phyloP scores from a whole-genome alignment of 495 filamentous ascomycete genomes.

The Penicillium ochrochloron region DNA sequence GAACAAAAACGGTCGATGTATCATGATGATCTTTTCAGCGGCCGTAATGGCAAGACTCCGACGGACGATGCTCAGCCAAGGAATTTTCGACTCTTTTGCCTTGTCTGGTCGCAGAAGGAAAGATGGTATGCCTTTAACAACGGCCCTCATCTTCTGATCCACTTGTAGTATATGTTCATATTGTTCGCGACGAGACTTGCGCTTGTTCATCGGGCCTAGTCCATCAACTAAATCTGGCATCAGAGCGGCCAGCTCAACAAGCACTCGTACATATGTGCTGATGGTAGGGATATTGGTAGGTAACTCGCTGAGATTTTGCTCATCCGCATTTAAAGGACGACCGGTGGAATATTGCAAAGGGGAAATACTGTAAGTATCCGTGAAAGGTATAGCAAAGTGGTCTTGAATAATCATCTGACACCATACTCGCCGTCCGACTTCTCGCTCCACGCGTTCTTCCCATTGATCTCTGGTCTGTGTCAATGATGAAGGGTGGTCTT shows the following conservation, averaged over 20 bases:
- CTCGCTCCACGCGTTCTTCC: slow-evolving; percentile 37
- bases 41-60: slow-evolving; percentile 47
- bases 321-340: slow-evolving; percentile 44
- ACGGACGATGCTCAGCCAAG: slow-evolving; percentile 46
- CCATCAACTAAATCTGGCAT: slow-evolving; percentile 50
- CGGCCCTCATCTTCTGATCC: slow-evolving; percentile 47
- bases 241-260: slow-evolving; percentile 44
- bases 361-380: slow-evolving; percentile 51
- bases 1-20: slow-evolving; percentile 52
- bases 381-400: slow-evolving; percentile 54
- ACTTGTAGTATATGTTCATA: slow-evolving; percentile 50
- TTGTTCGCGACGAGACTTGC: slow-evolving; percentile 36
- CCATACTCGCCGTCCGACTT: slow-evolving; percentile 51
- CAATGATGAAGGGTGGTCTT: slow-evolving; percentile 22
- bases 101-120: slow-evolving; percentile 36
- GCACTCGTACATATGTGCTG: slow-evolving; percentile 44
- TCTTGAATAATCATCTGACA: slow-evolving; percentile 52
- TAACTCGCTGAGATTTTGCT: slow-evolving; percentile 42
- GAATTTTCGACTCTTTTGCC: slow-evolving; percentile 39
- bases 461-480: slow-evolving; percentile 34
- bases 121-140: slow-evolving; percentile 38
- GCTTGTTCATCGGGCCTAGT: slow-evolving; percentile 36
- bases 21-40: slow-evolving; percentile 59
- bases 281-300: slow-evolving; percentile 42
- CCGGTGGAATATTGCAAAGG: slow-evolving; percentile 45